A percentile compares a stretch with the other conserved stretches of the same genome.
Evolutionary conservation across 148 eudicot species (phyloP).

Genomic region (Fagopyrum tataricum): DNA sequence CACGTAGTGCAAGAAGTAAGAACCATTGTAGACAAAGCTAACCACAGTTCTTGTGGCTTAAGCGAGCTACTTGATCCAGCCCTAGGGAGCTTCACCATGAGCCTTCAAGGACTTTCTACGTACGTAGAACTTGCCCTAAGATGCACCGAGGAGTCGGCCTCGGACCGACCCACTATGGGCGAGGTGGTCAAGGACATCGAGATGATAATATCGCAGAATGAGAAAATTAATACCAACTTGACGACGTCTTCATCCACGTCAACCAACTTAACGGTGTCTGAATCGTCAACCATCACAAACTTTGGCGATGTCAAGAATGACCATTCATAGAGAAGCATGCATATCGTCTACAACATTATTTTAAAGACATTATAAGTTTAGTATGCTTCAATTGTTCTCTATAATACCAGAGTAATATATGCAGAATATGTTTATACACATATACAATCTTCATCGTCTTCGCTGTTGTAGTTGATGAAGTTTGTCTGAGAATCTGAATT

Average conservation of each 20-base stretch:
- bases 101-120: conserved; percentile 41
- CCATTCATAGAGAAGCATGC: too few species aligned
- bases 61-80: conserved; percentile 56
- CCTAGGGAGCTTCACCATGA: conserved; percentile 19
- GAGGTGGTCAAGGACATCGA: conserved; percentile 74
- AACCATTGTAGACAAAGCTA: conserved; percentile 30
- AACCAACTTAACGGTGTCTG: conserved; percentile 57
- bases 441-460: too few species aligned
- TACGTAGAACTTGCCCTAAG: conserved; percentile 64
- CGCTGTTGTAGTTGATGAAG: too few species aligned
- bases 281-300: conserved; percentile 66
- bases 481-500: too few species aligned
- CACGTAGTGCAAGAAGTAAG: conserved; percentile 72
- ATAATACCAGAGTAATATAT: too few species aligned
- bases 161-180: conserved; percentile 82
- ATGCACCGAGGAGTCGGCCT: conserved; percentile 72
- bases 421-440: too few species aligned
- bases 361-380: too few species aligned
- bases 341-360: too few species aligned
- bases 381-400: too few species aligned
- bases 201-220: conserved; percentile 39
- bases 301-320: conserved; percentile 28
- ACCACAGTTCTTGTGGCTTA: conserved; percentile 51
- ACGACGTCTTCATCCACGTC: conserved; percentile 70
- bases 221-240: conserved; percentile 56